Percentiles rank a stretch among this genome's conserved stretches.
phyloP scores from a whole-genome alignment of 2,329 filamentous ascomycete genomes.

The Blastomyces parvus region DNA sequence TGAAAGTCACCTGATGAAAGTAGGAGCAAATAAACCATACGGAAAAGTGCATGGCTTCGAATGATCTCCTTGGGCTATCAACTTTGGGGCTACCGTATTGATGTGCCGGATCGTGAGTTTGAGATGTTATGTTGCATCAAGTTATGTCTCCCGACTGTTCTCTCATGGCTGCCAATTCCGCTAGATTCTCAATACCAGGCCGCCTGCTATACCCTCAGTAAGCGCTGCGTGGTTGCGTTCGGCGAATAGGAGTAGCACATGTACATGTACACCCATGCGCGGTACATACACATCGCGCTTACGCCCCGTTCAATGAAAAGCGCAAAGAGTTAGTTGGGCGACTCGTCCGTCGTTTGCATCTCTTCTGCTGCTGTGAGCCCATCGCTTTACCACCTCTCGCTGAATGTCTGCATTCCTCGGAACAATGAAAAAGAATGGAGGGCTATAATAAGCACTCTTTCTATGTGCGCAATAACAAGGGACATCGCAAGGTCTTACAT shows the following conservation, averaged over 20 bases:
- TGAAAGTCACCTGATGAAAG: not conserved
- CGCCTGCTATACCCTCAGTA: not conserved
- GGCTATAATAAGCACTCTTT: not conserved
- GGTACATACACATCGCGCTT: not conserved
- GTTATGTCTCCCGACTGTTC: not conserved
- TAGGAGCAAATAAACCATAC: too few relatives aligned
- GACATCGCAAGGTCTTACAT: not conserved
- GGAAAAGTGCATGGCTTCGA: too few relatives aligned
- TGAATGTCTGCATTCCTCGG: not conserved
- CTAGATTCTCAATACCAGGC: not conserved
- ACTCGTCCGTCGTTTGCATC: not conserved
- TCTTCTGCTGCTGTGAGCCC: not conserved
- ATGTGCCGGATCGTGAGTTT: not conserved
- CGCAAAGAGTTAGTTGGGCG: not conserved
- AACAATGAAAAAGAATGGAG: not conserved
- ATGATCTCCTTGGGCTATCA: not conserved
- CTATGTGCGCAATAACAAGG: not conserved
- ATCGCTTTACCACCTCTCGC: not conserved
- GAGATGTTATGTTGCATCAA: not conserved
- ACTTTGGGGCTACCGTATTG: not conserved
- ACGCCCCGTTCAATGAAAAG: not conserved
- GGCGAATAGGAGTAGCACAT: not conserved
- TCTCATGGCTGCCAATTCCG: not conserved
- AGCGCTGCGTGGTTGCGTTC: not conserved
- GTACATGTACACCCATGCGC: too few relatives aligned